Conservation (phyloP, 23 red algal genomes). For the Gracilaria gracilis region DNA sequence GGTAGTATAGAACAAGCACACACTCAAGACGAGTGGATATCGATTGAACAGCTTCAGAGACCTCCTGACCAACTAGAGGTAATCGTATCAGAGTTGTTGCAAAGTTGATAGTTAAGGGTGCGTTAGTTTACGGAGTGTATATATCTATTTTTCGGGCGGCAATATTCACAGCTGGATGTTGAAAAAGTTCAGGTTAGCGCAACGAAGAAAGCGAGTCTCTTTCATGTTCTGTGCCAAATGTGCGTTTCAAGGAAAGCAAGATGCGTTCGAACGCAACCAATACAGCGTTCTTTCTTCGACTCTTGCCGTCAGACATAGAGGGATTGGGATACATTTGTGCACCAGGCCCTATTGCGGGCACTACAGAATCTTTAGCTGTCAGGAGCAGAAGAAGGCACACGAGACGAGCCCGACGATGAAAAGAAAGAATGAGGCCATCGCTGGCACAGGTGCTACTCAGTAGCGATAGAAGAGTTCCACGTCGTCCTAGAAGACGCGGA, state of each 20-base stretch:
- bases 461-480: slow-evolving; percentile 84
- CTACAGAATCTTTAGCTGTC: slow-evolving; percentile 85
- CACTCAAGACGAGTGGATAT: slow-evolving; percentile 55
- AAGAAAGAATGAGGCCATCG: slow-evolving; percentile 84
- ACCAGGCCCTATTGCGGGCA: slow-evolving; percentile 63
- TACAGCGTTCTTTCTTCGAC: slow-evolving; percentile 29
- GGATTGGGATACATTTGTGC: not conserved
- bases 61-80: slow-evolving; percentile 21
- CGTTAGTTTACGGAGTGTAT: slow-evolving; percentile 21
- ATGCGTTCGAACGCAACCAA: slow-evolving; percentile 34
- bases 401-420: slow-evolving; percentile 87
- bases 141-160: not conserved
- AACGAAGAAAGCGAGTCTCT: slow-evolving; percentile 25
- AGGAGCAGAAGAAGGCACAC: slow-evolving; percentile 86
- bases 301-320: slow-evolving; percentile 33
- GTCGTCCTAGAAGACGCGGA: slow-evolving; percentile 76
- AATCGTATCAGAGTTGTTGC: slow-evolving; percentile 53
- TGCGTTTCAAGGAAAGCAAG: slow-evolving; percentile 6
- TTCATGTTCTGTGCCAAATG: slow-evolving; percentile 32
- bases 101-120: slow-evolving; percentile 1
- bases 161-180: slow-evolving; percentile 34
- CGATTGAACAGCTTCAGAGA: slow-evolving; percentile 26
- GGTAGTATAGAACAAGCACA: slow-evolving; percentile 71
- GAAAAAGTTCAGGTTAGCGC: not conserved
- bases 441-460: slow-evolving; percentile 71